These are phyloP conservation scores for Penium margaritaceum DNA, from an alignment of 139 green algal species.

Conservation along the genomic window DNA sequence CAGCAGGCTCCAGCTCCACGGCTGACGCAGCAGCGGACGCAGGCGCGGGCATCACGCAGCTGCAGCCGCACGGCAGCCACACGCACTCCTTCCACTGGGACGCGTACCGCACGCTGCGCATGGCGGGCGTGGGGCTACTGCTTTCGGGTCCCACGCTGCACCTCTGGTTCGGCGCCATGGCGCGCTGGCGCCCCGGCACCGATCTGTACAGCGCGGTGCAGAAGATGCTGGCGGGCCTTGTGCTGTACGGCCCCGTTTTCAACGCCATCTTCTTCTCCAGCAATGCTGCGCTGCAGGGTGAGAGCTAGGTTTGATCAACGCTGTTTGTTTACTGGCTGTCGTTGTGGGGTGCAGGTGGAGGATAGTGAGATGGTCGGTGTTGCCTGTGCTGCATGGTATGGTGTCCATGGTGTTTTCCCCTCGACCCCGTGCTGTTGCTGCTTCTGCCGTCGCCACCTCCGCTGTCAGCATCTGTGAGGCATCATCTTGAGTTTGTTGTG, in stretches of 20 bases:
- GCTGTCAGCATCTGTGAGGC: too few relatives aligned
- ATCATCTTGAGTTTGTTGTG: neutral
- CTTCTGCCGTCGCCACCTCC: too few relatives aligned
- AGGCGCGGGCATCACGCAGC: too few relatives aligned
- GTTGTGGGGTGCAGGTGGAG: too few relatives aligned
- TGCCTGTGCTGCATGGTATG: neutral
- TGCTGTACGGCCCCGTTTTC: conserved; percentile 19
- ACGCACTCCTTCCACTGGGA: conserved; percentile 9
- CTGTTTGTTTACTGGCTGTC: too few relatives aligned
- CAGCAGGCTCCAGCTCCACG: neutral
- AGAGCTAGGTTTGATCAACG: too few relatives aligned
- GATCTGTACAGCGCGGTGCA: conserved; percentile 6
- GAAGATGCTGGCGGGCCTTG: conserved; percentile 31
- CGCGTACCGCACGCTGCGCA: conserved; percentile 6
- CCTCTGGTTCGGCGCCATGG: conserved; percentile 33
- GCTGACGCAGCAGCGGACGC: neutral
- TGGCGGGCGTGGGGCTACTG: conserved; percentile 28
- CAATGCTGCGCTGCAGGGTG: conserved; percentile 33
- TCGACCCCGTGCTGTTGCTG: too few relatives aligned
- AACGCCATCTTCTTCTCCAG: conserved; percentile 36
- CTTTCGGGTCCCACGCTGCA: conserved; percentile 31
- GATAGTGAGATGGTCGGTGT: neutral
- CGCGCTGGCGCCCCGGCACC: neutral
- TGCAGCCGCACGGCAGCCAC: too few relatives aligned
- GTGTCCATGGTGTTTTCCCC: too few relatives aligned